A percentile compares a stretch with the other conserved stretches of the same genome.
Evolutionary conservation across 768 basidiomycete species (phyloP).

Genomic region (Suillus clintonianus): DNA sequence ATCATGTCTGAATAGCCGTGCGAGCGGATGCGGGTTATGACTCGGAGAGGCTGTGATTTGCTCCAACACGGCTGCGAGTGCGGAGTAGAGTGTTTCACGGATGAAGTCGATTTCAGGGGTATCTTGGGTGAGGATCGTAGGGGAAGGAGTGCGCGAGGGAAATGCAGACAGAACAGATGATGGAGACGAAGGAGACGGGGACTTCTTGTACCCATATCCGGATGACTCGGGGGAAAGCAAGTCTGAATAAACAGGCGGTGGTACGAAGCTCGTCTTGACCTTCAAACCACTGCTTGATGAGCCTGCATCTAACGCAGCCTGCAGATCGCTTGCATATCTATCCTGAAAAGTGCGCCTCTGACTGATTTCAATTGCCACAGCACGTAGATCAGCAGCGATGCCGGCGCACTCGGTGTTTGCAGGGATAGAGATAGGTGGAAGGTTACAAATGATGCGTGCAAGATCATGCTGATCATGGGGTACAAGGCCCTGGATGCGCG

Average conservation of each 20-base stretch:
- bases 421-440: slow-evolving; percentile 45
- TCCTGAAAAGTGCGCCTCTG: slow-evolving; percentile 84
- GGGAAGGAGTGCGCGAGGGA: slow-evolving; percentile 43
- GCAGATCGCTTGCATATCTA: slow-evolving; percentile 70
- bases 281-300: slow-evolving; percentile 29
- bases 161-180: slow-evolving; percentile 28
- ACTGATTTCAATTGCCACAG: slow-evolving; percentile 85
- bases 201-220: slow-evolving; percentile 16
- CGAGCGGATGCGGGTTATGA: slow-evolving; percentile 42
- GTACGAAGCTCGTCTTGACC: slow-evolving; percentile 62
- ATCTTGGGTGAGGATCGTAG: slow-evolving; percentile 42
- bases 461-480: slow-evolving; percentile 80
- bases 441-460: slow-evolving; percentile 74
- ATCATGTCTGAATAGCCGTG: slow-evolving; percentile 57
- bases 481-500: slow-evolving; percentile 58
- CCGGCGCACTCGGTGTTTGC: slow-evolving; percentile 47
- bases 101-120: slow-evolving; percentile 71
- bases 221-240: slow-evolving; percentile 31
- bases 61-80: slow-evolving; percentile 70
- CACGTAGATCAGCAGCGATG: slow-evolving; percentile 79
- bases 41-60: slow-evolving; percentile 24
- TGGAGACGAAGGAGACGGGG: slow-evolving; percentile 15
- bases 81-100: slow-evolving; percentile 85
- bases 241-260: slow-evolving; percentile 60
- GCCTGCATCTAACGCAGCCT: slow-evolving; percentile 77